These are phyloP conservation scores for Trichoderma citrinoviride DNA, from an alignment of 2,329 filamentous ascomycete species.

Conservation along the genomic window DNA sequence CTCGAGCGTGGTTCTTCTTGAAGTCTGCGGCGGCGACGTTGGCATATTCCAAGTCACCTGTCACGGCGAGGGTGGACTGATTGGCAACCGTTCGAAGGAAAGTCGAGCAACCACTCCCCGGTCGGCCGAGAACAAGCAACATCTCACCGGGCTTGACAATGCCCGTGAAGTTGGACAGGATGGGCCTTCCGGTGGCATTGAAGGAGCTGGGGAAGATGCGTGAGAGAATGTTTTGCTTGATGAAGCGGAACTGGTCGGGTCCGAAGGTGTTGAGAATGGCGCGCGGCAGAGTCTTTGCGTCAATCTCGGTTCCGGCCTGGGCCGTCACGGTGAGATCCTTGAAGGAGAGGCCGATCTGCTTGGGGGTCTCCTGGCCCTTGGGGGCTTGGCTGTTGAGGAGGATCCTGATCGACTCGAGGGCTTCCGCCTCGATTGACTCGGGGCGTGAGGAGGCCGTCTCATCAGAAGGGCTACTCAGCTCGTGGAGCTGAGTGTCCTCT, in stretches of 20 bases:
- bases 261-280: conserved; percentile 73
- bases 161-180: no score
- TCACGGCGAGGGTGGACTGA: conserved; percentile 40
- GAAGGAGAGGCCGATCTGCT: conserved; percentile 63
- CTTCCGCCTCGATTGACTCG: not conserved
- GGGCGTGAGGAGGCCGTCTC: not conserved
- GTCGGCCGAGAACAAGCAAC: conserved; percentile 66
- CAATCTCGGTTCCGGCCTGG: conserved; percentile 60
- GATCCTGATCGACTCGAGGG: not conserved
- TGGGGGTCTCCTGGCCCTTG: not conserved
- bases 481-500: no score
- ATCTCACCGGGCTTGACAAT: conserved; percentile 68
- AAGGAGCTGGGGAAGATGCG: not conserved
- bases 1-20: no score
- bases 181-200: not conserved
- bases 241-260: conserved; percentile 65
- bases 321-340: conserved; percentile 71
- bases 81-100: conserved; percentile 69
- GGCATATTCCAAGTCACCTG: conserved; percentile 35
- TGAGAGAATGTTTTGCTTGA: conserved; percentile 33
- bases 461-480: not conserved
- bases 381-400: not conserved
- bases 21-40: no score
- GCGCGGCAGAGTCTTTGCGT: conserved; percentile 66
- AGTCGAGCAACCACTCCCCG: conserved; percentile 68